Conservation (phyloP, 345 rosid genomes). For the Gynandropsis gynandra region DNA sequence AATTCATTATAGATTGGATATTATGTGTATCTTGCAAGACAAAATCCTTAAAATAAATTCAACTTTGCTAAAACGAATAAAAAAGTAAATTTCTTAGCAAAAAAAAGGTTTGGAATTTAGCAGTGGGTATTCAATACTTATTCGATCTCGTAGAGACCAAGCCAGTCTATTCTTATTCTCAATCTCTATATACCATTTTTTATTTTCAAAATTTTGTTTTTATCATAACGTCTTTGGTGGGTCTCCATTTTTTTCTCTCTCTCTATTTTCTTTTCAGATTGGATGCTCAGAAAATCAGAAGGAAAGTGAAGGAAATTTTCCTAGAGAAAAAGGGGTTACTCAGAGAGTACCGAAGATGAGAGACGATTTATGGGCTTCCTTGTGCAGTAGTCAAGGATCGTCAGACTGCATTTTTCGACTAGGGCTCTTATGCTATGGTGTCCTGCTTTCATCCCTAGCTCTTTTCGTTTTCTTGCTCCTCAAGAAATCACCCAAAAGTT, state of each 20-base stretch:
- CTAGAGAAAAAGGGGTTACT: neutral
- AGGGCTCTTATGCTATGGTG: constrained; percentile 40
- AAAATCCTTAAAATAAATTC: too few species aligned
- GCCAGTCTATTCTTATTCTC: too few species aligned
- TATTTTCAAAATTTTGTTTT: too few species aligned
- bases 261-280: constrained; percentile 16
- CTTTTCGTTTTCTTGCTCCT: constrained; percentile 39
- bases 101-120: too few species aligned
- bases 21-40: too few species aligned
- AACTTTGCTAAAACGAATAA: too few species aligned
- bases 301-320: neutral
- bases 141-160: too few species aligned
- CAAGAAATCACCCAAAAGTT: constrained; percentile 28
- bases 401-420: constrained; percentile 45
- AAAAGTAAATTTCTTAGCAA: too few species aligned
- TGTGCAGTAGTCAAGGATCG: constrained; percentile 50
- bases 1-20: too few species aligned
- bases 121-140: too few species aligned
- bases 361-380: constrained; percentile 43
- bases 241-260: constrained; percentile 31
- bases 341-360: constrained; percentile 22
- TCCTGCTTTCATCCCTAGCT: constrained; percentile 36
- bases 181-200: too few species aligned
- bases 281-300: constrained; percentile 3
- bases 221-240: too few species aligned